Percentiles rank a stretch among this genome's conserved stretches.
phyloP scores from a whole-genome alignment of 192 early-diverging fungal genomes.

The Linnemannia elongata region DNA sequence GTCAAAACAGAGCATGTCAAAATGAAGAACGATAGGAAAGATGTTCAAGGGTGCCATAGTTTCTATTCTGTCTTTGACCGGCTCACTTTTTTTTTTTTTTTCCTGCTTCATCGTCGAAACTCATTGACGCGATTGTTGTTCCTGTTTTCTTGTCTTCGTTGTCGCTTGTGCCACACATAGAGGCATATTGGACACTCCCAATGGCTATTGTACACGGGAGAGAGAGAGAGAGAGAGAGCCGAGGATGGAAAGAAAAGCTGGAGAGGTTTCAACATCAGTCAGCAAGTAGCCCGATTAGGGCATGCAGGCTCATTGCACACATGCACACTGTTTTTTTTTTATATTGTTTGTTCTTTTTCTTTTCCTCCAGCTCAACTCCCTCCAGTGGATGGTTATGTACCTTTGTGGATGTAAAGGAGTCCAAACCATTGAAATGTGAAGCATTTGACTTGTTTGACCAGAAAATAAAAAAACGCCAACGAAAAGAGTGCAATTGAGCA shows the following conservation, averaged over 20 bases:
- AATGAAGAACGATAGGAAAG: not conserved
- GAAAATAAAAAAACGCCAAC: not conserved
- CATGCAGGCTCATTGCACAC: conserved; percentile 2
- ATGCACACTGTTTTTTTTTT: not conserved
- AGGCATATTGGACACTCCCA: not conserved
- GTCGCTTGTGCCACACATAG: not conserved
- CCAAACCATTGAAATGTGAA: not conserved
- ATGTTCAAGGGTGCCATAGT: no score
- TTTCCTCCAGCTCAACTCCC: not conserved
- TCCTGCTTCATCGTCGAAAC: not conserved
- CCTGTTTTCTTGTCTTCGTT: not conserved
- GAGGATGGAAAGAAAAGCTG: not conserved
- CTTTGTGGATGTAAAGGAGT: not conserved
- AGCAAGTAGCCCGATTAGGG: not conserved
- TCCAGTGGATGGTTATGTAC: not conserved
- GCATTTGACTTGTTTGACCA: not conserved
- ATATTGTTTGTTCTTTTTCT: no score
- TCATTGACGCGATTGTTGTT: not conserved
- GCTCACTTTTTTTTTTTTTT: not conserved
- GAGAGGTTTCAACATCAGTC: not conserved
- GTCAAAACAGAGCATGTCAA: not conserved
- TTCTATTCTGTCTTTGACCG: no score
- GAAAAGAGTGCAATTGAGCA: not conserved
- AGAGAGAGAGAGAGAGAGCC: no score
- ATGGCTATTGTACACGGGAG: not conserved